Percentiles rank a stretch among this genome's conserved stretches.
These are phyloP conservation scores for Pigoraptor vietnamica DNA, from an alignment of 78 protist species.

Conservation along the genomic window DNA sequence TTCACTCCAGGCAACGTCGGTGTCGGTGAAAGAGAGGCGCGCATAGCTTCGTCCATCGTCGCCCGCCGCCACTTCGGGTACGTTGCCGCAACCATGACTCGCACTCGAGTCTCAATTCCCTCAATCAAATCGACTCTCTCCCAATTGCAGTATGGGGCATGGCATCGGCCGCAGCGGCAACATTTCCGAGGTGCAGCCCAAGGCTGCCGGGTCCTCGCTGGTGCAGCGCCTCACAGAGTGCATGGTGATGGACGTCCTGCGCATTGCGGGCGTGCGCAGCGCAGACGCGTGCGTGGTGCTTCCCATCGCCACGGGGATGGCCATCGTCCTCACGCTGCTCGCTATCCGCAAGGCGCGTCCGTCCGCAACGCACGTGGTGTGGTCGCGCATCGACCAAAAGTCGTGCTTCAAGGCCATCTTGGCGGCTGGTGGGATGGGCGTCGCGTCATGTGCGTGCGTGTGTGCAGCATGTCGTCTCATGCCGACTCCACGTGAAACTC, in stretches of 20 bases:
- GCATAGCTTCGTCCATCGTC: constrained; percentile 75
- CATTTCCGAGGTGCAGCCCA: constrained; percentile 93
- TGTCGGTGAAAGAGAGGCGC: constrained; percentile 98
- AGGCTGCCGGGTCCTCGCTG: constrained; percentile 99
- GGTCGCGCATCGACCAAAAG: constrained; percentile 98
- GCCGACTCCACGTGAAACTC: no score
- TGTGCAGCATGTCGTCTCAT: no score
- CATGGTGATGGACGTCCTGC: constrained; percentile 65
- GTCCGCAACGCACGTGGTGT: constrained; percentile 62
- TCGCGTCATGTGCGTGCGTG: background rate
- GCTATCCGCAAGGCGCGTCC: constrained; percentile 29
- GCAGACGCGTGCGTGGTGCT: constrained; percentile 54
- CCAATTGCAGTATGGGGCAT: constrained; percentile 53
- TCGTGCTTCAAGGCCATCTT: constrained; percentile 92
- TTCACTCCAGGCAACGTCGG: constrained; percentile 65
- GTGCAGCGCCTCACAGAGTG: constrained; percentile 55
- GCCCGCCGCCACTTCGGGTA: constrained; percentile 40
- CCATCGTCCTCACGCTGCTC: constrained; percentile 68
- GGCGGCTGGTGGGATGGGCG: constrained; percentile 74
- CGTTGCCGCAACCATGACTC: background rate
- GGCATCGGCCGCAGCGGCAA: constrained; percentile 99
- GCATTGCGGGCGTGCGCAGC: constrained; percentile 36
- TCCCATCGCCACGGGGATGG: constrained; percentile 97
- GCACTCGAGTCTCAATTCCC: background rate
- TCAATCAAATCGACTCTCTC: background rate